Base-by-base conservation (phyloP, 108 stramenopile genomes). In the Epithemia pelagica region DNA sequence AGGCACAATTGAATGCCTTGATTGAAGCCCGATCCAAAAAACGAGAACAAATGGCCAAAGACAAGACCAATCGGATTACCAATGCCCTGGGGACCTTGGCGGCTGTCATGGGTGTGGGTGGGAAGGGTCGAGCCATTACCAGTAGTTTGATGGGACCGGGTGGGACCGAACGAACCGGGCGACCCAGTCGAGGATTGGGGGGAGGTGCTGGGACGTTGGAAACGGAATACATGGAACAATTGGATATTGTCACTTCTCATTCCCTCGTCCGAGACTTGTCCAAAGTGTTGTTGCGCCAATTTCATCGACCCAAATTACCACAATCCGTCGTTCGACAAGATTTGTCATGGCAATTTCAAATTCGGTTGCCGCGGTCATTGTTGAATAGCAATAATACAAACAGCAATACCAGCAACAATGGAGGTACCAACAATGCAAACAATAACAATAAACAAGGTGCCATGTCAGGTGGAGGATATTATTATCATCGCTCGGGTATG, bases 121-220 rank as follows among this genome's bases (percentile, higher is more conserved):
- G 92, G 28, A 82, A 83, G 23, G 92, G 92, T 52, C 77, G 92
- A 21, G 84, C 88, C 33, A 90, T 94, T 72, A 94, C 92, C 0
- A 82, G 80, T 56, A 83, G 82, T 26, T 64, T 94, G 57, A 94
- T 94, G 92, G 92, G 92, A 23, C 92, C 92, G 0, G 92, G 92
- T 26, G 92, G 92, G 33, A 90, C 92, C 0, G 92, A 94, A 74
- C 75, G 92, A 22, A 94, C 88, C 1, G 92, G 92, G 27, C 65
- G 92, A 19, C 89, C 89, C 19, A 74, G 75, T 10, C 71, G 88
- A 31, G 75, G 65, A 18, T 55, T 83, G 24, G n/a, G n/a, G n/a
- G 82, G 82, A 30, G 71, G 74, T 20, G 78, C 68, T 32, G 76
- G 64, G 24, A 62, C 81, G 2, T 86, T 90, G 67, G 89, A 91